Percentiles rank a stretch among this genome's conserved stretches.
Conservation (phyloP, 2,329 filamentous ascomycete species). For the Colletotrichum sp. region DNA sequence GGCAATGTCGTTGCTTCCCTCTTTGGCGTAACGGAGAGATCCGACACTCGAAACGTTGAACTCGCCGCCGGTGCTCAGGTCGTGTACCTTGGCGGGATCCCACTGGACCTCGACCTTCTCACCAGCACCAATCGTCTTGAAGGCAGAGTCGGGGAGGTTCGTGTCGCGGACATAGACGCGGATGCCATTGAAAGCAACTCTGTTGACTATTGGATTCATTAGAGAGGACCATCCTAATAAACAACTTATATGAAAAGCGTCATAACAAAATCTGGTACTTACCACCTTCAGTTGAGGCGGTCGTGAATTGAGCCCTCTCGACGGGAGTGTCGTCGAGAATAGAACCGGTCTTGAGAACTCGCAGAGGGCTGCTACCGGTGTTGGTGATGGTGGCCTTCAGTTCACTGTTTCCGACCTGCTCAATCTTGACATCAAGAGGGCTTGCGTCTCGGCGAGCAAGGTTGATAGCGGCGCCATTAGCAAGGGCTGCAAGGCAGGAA, state of each 20-base stretch:
- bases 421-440: constrained; percentile 44
- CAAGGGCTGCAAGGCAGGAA: constrained; percentile 39
- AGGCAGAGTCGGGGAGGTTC: constrained; percentile 47
- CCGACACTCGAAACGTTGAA: constrained; percentile 60
- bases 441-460: constrained; percentile 34
- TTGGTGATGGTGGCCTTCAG: constrained; percentile 55
- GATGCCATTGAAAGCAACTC: constrained; percentile 54
- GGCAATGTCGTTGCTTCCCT: constrained; percentile 51
- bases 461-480: constrained; percentile 35
- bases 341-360: constrained; percentile 53
- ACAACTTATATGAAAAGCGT: not conserved
- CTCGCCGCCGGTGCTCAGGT: constrained; percentile 47
- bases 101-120: constrained; percentile 53
- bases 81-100: constrained; percentile 56
- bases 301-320: constrained; percentile 53
- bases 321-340: constrained; percentile 51
- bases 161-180: constrained; percentile 47
- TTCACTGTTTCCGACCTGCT: constrained; percentile 49
- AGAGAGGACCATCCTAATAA: not conserved
- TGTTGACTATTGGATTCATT: constrained; percentile 31
- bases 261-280: constrained; percentile 24
- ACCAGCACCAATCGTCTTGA: constrained; percentile 46
- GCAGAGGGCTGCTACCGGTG: constrained; percentile 47
- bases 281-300: constrained; percentile 33
- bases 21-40: constrained; percentile 54